Base-by-base conservation (phyloP, 1,284 basidiomycete genomes). In the Ustilago hordei region DNA sequence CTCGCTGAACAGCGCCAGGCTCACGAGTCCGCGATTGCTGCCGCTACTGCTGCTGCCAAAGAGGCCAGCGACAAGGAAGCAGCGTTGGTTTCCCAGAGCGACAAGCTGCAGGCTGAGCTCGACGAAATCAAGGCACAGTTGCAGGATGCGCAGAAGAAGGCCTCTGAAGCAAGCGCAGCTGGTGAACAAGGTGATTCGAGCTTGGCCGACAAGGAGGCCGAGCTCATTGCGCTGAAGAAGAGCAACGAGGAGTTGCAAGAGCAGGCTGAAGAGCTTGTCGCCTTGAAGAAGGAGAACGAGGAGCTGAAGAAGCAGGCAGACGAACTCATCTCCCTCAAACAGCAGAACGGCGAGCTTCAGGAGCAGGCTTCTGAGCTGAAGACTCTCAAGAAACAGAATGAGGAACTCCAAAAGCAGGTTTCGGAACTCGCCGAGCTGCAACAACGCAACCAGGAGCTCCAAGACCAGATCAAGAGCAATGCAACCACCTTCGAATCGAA, bases 161-260 rank as follows among this genome's bases (percentile, higher is more conserved):
- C 61, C 19, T 48, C 59, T 6, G 64, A 73, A 31, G 70, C 62
- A 2, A 67, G 60, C 52, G 58, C 45, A 23, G 68, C 64, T 23
- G 71, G 59, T 32, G 61, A 64, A 52, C 38, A 68, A 23, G 60
- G 55, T 32, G 69, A 63, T n/a, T 65, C 66, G 8, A 38, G 35
- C 32, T 56, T 70, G 45, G 50, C 72, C 12, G 72, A 63, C 23
- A 78, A 78, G 52, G 76, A 78, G 19, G 58, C 56, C 3, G 60
- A 71, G 64, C 53, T 71, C 35, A 45, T n/a, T 19, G n/a, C 48
- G 4, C 38, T 64, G 17, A 41, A 54, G 17, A 32, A 50, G 39
- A 17, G 31, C 8, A 64, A 64, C 38, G 36, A 58, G 34, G 45
- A 64, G 55, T 39, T 69, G 48, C 56, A 63, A 45, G 39, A 60